Evolutionary conservation across 352 stramenopile genomes (phyloP).

Genomic region (Phytophthora crassamura): DNA sequence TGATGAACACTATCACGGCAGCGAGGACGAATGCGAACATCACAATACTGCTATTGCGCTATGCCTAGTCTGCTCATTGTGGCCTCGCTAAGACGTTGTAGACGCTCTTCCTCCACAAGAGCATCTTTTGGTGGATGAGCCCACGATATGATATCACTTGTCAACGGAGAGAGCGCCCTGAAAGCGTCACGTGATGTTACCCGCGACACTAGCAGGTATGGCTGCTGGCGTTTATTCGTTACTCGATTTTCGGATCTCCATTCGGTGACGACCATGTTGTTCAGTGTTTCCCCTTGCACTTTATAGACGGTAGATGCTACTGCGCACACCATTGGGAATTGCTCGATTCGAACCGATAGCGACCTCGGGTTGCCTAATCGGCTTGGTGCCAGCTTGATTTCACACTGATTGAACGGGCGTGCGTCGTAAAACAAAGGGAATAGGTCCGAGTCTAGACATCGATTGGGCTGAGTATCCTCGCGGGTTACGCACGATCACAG

Average conservation of each 20-base stretch:
- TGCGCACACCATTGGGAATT: too few relatives aligned
- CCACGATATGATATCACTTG: conserved; percentile 11
- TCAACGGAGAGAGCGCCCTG: background rate
- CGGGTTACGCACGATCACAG: background rate
- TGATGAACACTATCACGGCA: too few relatives aligned
- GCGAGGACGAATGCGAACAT: too few relatives aligned
- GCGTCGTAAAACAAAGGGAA: conserved; percentile 10
- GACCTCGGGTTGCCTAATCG: too few relatives aligned
- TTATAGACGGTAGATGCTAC: conserved; percentile 24
- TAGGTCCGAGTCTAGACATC: conserved; percentile 8
- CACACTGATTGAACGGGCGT: too few relatives aligned
- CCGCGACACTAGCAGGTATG: conserved; percentile 15
- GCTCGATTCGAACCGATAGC: too few relatives aligned
- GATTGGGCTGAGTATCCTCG: background rate
- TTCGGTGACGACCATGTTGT: conserved; percentile 13
- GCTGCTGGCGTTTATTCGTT: conserved; percentile 19
- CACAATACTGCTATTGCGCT: too few relatives aligned
- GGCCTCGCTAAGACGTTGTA: background rate
- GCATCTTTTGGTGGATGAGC: background rate
- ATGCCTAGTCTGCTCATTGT: background rate
- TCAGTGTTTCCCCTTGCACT: conserved; percentile 19
- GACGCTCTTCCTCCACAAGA: background rate
- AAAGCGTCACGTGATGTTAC: conserved; percentile 7
- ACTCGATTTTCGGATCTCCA: background rate
- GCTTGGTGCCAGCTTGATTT: too few relatives aligned